Evolutionary conservation across 441 rosid species (phyloP), one percentile per base, ranked within the genome.

Genomic region (Adansonia madagascariensis): DNA sequence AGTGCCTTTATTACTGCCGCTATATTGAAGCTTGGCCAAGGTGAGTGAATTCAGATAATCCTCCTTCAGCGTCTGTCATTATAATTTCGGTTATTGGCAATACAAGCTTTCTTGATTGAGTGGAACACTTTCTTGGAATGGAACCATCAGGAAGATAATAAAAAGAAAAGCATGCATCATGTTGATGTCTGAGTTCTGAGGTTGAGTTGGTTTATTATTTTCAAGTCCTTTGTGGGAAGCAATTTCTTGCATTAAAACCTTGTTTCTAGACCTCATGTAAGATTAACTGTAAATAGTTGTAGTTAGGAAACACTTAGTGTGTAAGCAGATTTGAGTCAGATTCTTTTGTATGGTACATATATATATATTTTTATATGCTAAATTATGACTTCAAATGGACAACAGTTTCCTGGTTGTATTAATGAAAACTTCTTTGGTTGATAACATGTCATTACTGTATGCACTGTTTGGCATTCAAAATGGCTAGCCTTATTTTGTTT

Each of bases 1-100:
- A 93, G 97, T 69, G 87, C 93, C 75, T 97, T 97, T 78, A 97
- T 97, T 77, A 94, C 99, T 44, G 99, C 99, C 84, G 98, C 99
- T 24, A 86, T 94, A 81, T 75, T 97, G 84, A 94, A 97, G 88
- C 97, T 94, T 82, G 98, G 98, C 44, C 98, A 94, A 93, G 98
- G 99, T 93, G 84, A 55, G 84, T 62, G 27, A 60, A 71, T 11
- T 2, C 20, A 8, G 47, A 73, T 53, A 56, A 61, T 69, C 69
- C 31, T 69, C 3, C 22, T 47, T 20, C 10, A 10, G 5, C 6
- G n/a, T 71, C 10, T n/a, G 10, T 71, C 50, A 55, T 55, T 71
- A 17, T 17, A 11, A 22, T 53, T 39, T 17, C 17, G 17, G 24
- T 10, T 55, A 11, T 71, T 53, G 9, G 49, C 74, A 70, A 50